Percentiles rank a stretch among this genome's conserved stretches.
Conservation (phyloP, 257 asterid species). For the Solanum rostratum region DNA sequence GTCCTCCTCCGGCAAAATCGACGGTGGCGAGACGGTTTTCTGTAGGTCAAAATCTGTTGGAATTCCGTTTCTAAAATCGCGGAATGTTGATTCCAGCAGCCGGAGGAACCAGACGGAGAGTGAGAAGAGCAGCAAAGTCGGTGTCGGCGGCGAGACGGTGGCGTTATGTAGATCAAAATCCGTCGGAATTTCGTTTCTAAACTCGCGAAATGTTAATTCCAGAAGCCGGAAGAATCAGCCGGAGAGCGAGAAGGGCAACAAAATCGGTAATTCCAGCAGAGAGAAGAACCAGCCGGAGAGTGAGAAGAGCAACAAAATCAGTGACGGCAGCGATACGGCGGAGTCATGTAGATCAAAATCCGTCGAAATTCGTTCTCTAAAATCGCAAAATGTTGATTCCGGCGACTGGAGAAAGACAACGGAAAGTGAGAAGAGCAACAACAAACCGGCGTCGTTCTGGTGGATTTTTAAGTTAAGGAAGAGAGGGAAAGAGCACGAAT, state of each 20-base stretch:
- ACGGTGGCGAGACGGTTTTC: conserved; percentile 24
- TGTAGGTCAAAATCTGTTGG: conserved; percentile 68
- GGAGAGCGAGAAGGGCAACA: not conserved
- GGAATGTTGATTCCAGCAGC: not conserved
- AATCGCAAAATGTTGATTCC: conserved; percentile 5
- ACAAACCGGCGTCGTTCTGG: conserved; percentile 32
- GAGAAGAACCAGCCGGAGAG: not conserved
- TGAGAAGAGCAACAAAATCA: not conserved
- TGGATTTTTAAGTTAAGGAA: conserved; percentile 25
- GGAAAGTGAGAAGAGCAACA: not conserved
- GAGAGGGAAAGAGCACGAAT: not conserved
- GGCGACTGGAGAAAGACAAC: conserved; percentile 1
- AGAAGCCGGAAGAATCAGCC: not conserved
- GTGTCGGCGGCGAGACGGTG: conserved; percentile 10
- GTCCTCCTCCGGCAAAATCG: conserved; percentile 25
- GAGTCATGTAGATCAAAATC: conserved; percentile 57
- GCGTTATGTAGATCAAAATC: conserved; percentile 54
- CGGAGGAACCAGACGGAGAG: not conserved
- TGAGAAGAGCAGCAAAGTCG: not conserved
- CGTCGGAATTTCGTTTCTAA: conserved; percentile 47
- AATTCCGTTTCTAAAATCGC: conserved; percentile 39
- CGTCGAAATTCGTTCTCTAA: conserved; percentile 47
- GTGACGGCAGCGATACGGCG: conserved; percentile 6
- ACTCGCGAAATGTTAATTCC: conserved; percentile 4
- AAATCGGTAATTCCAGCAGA: not conserved